Conservation (phyloP, 345 rosid species). For the Iberis pinnata region DNA sequence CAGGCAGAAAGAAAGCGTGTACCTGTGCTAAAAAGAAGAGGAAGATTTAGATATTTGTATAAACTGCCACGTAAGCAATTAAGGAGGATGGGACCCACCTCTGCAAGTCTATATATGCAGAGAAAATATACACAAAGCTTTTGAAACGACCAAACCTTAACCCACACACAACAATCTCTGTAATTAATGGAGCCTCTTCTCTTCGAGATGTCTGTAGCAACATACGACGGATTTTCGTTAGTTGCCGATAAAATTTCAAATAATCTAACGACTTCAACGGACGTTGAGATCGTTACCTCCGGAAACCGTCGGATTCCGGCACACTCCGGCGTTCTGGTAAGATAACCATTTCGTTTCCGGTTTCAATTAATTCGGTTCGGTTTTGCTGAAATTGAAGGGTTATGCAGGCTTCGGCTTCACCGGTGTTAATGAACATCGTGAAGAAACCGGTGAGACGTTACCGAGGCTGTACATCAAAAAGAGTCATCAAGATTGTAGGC, state of each 20-base stretch:
- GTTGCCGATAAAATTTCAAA: conserved; percentile 16
- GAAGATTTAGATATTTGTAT: conserved; percentile 15
- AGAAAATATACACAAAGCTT: conserved; percentile 3
- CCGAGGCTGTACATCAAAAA: conserved; percentile 36
- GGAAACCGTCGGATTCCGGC: conserved; percentile 64
- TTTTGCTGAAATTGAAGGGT: background rate
- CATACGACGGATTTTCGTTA: conserved; percentile 14
- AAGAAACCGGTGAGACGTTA: conserved; percentile 51
- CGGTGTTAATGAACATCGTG: conserved; percentile 57
- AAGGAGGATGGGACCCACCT: conserved; percentile 17
- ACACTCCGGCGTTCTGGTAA: conserved; percentile 63
- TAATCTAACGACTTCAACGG: conserved; percentile 28
- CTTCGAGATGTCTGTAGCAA: conserved; percentile 10
- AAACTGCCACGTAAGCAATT: conserved; percentile 7
- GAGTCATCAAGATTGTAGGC: conserved; percentile 60
- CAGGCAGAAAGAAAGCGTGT: background rate
- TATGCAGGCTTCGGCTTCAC: conserved; percentile 58
- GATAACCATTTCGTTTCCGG: background rate
- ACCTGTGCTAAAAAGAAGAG: no score
- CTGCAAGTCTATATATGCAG: background rate
- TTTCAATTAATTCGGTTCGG: background rate
- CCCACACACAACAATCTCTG: conserved; percentile 3
- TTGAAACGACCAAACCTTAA: conserved; percentile 10
- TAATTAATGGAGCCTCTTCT: conserved; percentile 20
- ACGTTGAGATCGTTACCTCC: conserved; percentile 61